phyloP scores from a whole-genome alignment of 306 rosid genomes.

The Cajanus cajan region DNA sequence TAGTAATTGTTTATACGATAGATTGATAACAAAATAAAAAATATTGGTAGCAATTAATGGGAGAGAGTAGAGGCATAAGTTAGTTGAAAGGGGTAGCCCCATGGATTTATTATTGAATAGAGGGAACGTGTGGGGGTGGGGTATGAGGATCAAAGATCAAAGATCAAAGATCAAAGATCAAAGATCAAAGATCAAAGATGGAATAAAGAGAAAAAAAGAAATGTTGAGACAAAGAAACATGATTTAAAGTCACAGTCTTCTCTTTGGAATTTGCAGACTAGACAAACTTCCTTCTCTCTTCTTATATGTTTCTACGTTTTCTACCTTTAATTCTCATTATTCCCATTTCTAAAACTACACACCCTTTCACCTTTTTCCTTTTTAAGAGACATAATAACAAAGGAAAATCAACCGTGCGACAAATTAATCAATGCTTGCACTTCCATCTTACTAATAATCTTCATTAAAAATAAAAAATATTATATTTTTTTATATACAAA shows the following conservation, averaged over 20 bases:
- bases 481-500: too few species aligned
- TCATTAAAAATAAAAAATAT: background rate
- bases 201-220: conserved; percentile 34
- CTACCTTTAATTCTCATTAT: conserved; percentile 27
- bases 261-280: conserved; percentile 43
- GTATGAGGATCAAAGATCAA: conserved; percentile 26
- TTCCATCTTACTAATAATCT: background rate
- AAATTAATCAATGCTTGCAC: background rate
- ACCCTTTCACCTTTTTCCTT: conserved; percentile 27
- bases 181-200: conserved; percentile 31
- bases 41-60: background rate
- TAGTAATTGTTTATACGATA: background rate
- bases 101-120: conserved; percentile 21
- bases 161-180: too few species aligned
- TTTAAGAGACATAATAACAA: conserved; percentile 15
- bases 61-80: conserved; percentile 17
- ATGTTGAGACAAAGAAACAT: conserved; percentile 49
- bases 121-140: conserved; percentile 38
- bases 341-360: background rate
- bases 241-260: conserved; percentile 38
- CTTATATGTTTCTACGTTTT: conserved; percentile 31
- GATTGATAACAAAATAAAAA: background rate
- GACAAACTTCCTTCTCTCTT: conserved; percentile 36
- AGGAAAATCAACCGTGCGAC: conserved; percentile 14
- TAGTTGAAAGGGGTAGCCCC: conserved; percentile 15